Base-by-base conservation (phyloP, 2,329 filamentous ascomycete species). In the Fusarium sp. region DNA sequence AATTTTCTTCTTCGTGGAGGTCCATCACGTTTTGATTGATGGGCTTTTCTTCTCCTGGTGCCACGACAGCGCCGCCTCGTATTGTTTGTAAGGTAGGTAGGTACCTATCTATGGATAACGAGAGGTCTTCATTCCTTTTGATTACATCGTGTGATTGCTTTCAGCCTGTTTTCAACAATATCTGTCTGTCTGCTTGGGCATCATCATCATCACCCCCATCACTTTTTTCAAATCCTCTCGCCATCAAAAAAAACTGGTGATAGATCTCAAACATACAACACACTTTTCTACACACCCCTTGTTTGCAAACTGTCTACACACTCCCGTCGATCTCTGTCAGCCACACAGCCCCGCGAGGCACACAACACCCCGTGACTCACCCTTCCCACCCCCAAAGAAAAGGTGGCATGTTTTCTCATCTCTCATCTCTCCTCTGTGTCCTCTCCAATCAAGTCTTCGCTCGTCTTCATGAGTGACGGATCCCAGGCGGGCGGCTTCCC, bases 21-120 rank as follows among this genome's bases (percentile, higher is more conserved):
- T 20, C 62, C 62, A 65, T 61, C 70, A 66, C 42, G 62, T 73
- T 70, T 74, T 74, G 67, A 34, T 42, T 62, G 45, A 60, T 61
- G 66, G 68, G 20, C 38, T 57, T 66, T 45, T 52, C 38, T 62
- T 42, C 37, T 45, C 64, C 45, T 64, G 68, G 73, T 77, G 73
- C 73, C 75, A 76, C 75, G 65, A 70, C 75, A 77, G 66, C 69
- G 66, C 40, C 64, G 56, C 62, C 73, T 75, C 69, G 75, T 77
- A 75, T 76, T 29, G 27, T 29, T 29, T 29, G 27, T 29, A 29
- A 29, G 8, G 27, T 29, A 29, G 27, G 27, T n/a, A n/a, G n/a
- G n/a, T n/a, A n/a, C n/a, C n/a, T n/a, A n/a, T n/a, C n/a, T n/a
- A n/a, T n/a, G n/a, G n/a, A n/a, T n/a, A n/a, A n/a, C n/a, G n/a